Percentiles rank a stretch among this genome's conserved stretches.
These are phyloP conservation scores for Metarhizium brunneum DNA, from an alignment of 2,329 filamentous ascomycete species.

Conservation along the genomic window DNA sequence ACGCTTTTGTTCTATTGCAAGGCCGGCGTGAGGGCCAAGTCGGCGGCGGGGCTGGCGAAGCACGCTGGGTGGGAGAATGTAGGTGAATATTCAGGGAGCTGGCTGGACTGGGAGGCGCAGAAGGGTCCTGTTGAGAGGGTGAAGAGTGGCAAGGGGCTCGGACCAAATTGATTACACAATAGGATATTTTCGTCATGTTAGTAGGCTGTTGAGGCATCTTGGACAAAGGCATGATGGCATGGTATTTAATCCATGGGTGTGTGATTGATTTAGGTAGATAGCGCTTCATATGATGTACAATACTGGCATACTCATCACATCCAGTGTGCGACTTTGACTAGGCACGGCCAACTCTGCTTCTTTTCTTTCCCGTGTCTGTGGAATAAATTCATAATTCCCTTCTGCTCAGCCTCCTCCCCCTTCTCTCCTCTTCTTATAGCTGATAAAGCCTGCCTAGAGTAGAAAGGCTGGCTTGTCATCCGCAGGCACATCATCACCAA, in stretches of 20 bases:
- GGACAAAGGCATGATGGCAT: background rate
- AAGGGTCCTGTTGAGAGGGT: conserved; percentile 47
- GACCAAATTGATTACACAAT: conserved; percentile 15
- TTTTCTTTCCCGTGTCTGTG: background rate
- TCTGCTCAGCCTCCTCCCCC: too few species aligned
- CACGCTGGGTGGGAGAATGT: conserved; percentile 66
- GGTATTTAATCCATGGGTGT: background rate
- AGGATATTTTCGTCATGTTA: too few species aligned
- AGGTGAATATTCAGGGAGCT: conserved; percentile 66
- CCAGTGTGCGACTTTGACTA: background rate
- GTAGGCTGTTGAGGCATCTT: background rate
- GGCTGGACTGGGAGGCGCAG: conserved; percentile 71
- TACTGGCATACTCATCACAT: background rate
- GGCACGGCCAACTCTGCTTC: background rate
- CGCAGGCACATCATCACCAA: conserved; percentile 15
- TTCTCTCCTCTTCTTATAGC: background rate
- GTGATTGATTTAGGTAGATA: background rate
- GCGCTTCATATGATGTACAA: background rate
- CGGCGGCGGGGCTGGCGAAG: conserved; percentile 68
- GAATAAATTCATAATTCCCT: background rate
- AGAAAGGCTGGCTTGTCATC: conserved; percentile 12
- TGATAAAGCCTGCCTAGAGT: conserved; percentile 7
- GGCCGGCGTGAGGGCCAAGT: conserved; percentile 71
- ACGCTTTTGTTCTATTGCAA: conserved; percentile 86
- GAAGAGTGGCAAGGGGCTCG: conserved; percentile 1